Evolutionary conservation across 371 early-diverging fungal genomes (phyloP), one percentile per base, ranked within the genome.

Genomic region (Polyrhizophydium stewartii): DNA sequence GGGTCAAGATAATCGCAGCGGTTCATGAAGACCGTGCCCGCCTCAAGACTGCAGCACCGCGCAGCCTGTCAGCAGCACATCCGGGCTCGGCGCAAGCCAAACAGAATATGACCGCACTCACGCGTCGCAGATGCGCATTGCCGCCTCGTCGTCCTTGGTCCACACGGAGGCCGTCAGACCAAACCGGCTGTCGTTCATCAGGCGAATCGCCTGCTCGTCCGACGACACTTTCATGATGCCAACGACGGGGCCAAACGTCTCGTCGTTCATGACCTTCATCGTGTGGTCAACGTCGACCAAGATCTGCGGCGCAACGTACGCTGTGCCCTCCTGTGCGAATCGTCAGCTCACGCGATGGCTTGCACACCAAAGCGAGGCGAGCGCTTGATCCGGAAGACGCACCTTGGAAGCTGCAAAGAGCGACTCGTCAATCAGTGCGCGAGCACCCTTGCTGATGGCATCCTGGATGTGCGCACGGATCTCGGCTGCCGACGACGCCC

Each of bases 21-120:
- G 65, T 92, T 92, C 87, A 89, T 84, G 67, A 89, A 92, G 80
- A 88, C 85, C n/a, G 93, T 91, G 19, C 93, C 93, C 0, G 86
- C 84, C 56, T 91, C 87, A 52, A 91, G 33, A 3, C 49, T 47
- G 28, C 22, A 47, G 22, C 38, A 55, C 60, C 7, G 19, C 12
- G 37, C 31, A 47, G 22, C 5, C 6, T 17, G 40, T 45, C 19
- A 56, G 32, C 17, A 13, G 21, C 24, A 30, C 55, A 22, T 24
- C 30, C 7, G 13, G 30, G 27, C 25, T 22, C 38, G 21, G 9
- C 7, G 52, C 28, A 57, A 57, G n/a, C 19, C n/a, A 45, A 13
- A 3, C 35, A n/a, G n/a, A n/a, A n/a, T n/a, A n/a, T n/a, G 38
- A 24, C 10, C 24, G 6, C 37, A 58, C 41, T 37, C 10, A 63